Percentiles rank a stretch among this genome's conserved stretches.
These are phyloP conservation scores for Cryptococcus sp. DNA, from an alignment of 1,284 basidiomycete genomes.

Conservation along the genomic window DNA sequence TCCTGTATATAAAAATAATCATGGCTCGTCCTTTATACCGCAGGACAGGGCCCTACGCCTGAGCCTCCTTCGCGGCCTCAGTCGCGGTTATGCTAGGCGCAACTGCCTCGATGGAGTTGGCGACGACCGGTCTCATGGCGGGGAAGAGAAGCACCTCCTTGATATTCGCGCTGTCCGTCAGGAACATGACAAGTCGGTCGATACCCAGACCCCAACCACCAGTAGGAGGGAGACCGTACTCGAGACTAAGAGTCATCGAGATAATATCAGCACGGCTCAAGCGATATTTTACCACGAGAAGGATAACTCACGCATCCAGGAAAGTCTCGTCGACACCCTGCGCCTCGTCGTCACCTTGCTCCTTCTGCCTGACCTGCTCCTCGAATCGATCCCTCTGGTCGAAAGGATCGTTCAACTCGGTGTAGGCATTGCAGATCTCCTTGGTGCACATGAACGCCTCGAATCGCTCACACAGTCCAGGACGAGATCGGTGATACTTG, in stretches of 20 bases:
- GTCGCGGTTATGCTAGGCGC: slow-evolving; percentile 38
- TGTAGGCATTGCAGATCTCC: slow-evolving; percentile 98
- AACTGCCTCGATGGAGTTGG: slow-evolving; percentile 35
- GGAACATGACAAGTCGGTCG: slow-evolving; percentile 93
- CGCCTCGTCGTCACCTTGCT: slow-evolving; percentile 95
- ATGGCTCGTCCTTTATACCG: background rate
- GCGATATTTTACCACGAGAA: background rate
- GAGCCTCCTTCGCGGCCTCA: slow-evolving; percentile 38
- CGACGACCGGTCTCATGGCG: slow-evolving; percentile 52
- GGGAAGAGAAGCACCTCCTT: slow-evolving; percentile 58
- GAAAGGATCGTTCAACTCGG: slow-evolving; percentile 97
- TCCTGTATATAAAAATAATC: no score
- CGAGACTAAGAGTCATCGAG: slow-evolving; percentile 62
- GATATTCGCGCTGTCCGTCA: slow-evolving; percentile 80
- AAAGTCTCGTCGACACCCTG: slow-evolving; percentile 96
- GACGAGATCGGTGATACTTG: slow-evolving; percentile 89
- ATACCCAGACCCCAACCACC: slow-evolving; percentile 96
- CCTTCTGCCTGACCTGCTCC: slow-evolving; percentile 93
- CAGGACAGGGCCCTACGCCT: background rate
- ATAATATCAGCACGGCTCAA: no score
- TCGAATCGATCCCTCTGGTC: slow-evolving; percentile 95
- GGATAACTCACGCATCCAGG: slow-evolving; percentile 73
- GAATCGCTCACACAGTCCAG: slow-evolving; percentile 96
- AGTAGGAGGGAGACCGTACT: slow-evolving; percentile 95
- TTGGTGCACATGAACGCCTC: slow-evolving; percentile 98